Base-by-base conservation (phyloP, 2,329 filamentous ascomycete species). In the Aureobasidium zeae region DNA sequence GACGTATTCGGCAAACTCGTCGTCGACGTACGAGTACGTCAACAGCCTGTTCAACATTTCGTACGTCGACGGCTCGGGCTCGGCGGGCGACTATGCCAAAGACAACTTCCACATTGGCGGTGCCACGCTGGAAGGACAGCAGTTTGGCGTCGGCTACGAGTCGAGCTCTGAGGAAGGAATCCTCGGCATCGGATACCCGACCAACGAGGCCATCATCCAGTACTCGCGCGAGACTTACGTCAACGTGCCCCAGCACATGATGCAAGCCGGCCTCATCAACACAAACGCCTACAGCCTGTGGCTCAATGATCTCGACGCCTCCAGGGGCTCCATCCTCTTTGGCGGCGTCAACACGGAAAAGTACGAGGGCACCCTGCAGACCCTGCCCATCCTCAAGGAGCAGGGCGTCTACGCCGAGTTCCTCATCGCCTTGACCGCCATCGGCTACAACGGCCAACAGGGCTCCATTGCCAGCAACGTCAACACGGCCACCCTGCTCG, bases 41-140 rank as follows among this genome's bases (percentile, higher is more conserved):
- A 79, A 78, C 50, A 79, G 75, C 56, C 71, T 78, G 48, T 94
- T 95, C 68, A 88, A 89, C 64, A 94, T 94, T 51, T 79, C 79
- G 1, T 94, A 94, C 52, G 81, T 83, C 29, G 87, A 94, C 62
- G 84, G 84, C 33, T 83, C 83, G 0, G 77, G 79, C 4, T 83
- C 86, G 0, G 60, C 66, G 1, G 87, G 88, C 24, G 83, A 91
- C 62, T 94, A 94, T 59, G 84, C 77, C 2, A 79, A 74, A 4
- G 88, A 95, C 57, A 81, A 72, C 0, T 65, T 94, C 46, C 66
- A 63, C 4, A 67, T 87, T 42, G 78, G 74, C 10, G 66, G 65
- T 16, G 60, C 70, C 21, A 70, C 62, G 1, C 52, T 87, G 22
- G 50, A 67, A 3, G 61, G 66, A 45, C 65, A 86, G 44, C 81